These are phyloP conservation scores for Amphicarpaea edgeworthii DNA, from an alignment of 306 rosid species.

Conservation along the genomic window DNA sequence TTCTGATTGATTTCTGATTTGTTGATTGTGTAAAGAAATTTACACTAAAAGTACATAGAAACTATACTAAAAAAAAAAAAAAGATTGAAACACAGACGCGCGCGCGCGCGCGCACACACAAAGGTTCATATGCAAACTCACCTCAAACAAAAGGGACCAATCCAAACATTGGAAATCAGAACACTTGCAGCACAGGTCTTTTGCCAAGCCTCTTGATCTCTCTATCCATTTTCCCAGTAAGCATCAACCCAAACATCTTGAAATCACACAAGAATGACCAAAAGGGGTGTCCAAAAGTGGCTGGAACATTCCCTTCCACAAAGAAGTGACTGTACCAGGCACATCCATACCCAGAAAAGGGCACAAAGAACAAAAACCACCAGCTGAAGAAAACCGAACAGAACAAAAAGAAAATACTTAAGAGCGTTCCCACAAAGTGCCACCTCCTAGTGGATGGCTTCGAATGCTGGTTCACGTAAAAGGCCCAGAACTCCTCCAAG, in stretches of 20 bases:
- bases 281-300: slow-evolving; percentile 87
- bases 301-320: slow-evolving; percentile 86
- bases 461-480: slow-evolving; percentile 90
- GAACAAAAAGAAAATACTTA: slow-evolving; percentile 65
- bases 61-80: background rate
- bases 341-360: slow-evolving; percentile 82
- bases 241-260: slow-evolving; percentile 96
- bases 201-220: slow-evolving; percentile 99
- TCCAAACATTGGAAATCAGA: slow-evolving; percentile 44
- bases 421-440: slow-evolving; percentile 86
- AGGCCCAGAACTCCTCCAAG: slow-evolving; percentile 95
- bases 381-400: slow-evolving; percentile 70
- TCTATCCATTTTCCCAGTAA: slow-evolving; percentile 91
- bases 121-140: slow-evolving; percentile 39
- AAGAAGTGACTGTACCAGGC: slow-evolving; percentile 99
- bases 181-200: slow-evolving; percentile 83
- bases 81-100: slow-evolving; percentile 31
- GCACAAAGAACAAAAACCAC: slow-evolving; percentile 85
- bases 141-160: slow-evolving; percentile 38
- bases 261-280: slow-evolving; percentile 90
- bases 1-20: background rate
- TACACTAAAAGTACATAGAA: background rate
- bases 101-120: too few species aligned
- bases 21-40: background rate
- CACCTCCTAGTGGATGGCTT: slow-evolving; percentile 88